Evolutionary conservation across 768 basidiomycete species (phyloP), one percentile per base, ranked within the genome.

Genomic region (Royoungia palumana): DNA sequence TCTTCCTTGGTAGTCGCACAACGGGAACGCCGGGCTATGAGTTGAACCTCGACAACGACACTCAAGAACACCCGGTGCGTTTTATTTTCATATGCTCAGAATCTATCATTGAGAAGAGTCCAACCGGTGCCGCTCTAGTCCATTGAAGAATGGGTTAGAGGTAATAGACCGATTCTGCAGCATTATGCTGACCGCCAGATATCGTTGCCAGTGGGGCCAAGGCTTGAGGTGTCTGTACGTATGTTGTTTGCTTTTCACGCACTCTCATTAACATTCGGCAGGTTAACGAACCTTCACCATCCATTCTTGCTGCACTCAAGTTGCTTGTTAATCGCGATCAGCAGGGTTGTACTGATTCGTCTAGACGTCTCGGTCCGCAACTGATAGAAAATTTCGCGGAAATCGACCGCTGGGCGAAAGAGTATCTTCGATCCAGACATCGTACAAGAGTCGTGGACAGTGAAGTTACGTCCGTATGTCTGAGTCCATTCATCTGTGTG

Each of bases 311-410:
- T 35, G 53, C 56, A 20, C 27, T 64, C 16, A 60, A 68, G 32
- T 44, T 66, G 7, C 66, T 66, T 32, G 64, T 44, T 41, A 66
- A 68, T 36, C 66, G 65, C 12, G 56, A 66, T 45, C 40, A 20
- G 25, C 11, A 19, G 4, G 45, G 35, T 5, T 44, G 21, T 37
- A 34, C 41, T n/a, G 55, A 59, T 35, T 41, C 19, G 38, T 50
- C 62, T 24, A 57, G 59, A 6, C 48, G 36, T 20, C 59, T 66
- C 2, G 66, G 64, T 5, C 64, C 65, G 21, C 66, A 66, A 16
- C 40, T 68, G 0, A 55, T 68, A 21, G 67, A 64, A 35, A 66
- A 66, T 34, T 68, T 64, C 41, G 60, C 61, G 36, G 53, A 66
- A 28, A 51, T 66, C 27, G 51, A 60, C 21, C 41, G 36, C 11